Conservation (phyloP, 2,329 filamentous ascomycete species). For the Cordyceps tenuipes region DNA sequence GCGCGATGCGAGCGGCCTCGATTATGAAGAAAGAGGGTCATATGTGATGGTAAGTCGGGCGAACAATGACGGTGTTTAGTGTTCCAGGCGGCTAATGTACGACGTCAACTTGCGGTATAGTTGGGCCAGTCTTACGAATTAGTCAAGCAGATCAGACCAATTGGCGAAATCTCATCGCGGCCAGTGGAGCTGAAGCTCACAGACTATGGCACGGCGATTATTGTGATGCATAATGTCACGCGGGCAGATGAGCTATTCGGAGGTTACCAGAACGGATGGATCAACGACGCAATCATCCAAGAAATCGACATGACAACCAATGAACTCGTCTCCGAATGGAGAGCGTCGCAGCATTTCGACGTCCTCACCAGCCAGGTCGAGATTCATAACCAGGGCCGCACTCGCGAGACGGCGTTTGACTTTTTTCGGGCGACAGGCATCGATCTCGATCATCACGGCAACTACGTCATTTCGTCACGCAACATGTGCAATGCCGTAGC, state of each 20-base stretch:
- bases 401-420: slow-evolving; percentile 33
- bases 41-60: slow-evolving; percentile 34
- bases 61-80: neutral
- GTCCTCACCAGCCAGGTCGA: slow-evolving; percentile 14
- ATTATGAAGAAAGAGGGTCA: slow-evolving; percentile 33
- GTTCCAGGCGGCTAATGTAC: neutral
- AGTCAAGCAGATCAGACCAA: slow-evolving; percentile 19
- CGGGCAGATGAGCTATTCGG: slow-evolving; percentile 19
- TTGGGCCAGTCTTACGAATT: slow-evolving; percentile 23
- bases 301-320: slow-evolving; percentile 44
- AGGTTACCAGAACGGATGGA: slow-evolving; percentile 19
- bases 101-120: slow-evolving; percentile 16
- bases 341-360: slow-evolving; percentile 22
- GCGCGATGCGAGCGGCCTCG: slow-evolving; percentile 36
- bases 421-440: slow-evolving; percentile 53
- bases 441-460: slow-evolving; percentile 37
- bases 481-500: slow-evolving; percentile 38
- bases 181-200: slow-evolving; percentile 34
- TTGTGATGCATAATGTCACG: slow-evolving; percentile 28
- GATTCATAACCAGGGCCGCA: slow-evolving; percentile 17
- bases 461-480: slow-evolving; percentile 47
- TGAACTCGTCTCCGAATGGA: slow-evolving; percentile 40
- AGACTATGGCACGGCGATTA: slow-evolving; percentile 30
- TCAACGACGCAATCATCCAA: slow-evolving; percentile 29
- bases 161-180: slow-evolving; percentile 18